Evolutionary conservation across 306 rosid species (phyloP), one percentile per base, ranked within the genome.

Genomic region (Senna siamea): DNA sequence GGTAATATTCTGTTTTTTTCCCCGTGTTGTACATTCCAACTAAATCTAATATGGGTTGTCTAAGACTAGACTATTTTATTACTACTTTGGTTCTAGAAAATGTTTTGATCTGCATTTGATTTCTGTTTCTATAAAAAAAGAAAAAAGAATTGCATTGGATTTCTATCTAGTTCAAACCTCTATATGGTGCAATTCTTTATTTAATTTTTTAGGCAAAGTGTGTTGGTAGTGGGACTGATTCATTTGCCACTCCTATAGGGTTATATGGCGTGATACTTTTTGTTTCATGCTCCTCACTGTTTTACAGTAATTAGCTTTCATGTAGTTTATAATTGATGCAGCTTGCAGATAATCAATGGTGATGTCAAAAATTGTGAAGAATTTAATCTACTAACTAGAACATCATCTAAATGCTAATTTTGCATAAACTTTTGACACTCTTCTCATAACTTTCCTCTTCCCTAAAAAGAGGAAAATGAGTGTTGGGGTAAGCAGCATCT

Each of bases 1-100:
- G 93, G 93, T 89, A 78, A 19, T 13, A 6, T 43, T 22, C 30
- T 17, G 0, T 44, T 44, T 44, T 11, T 44, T 44, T 2, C 2
- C 9, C 14, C 17, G 9, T 44, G 10, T 44, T 44, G 15, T 17
- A 1, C 66, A 60, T 34, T 34, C 44, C 44, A 34, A 60, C 18
- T 34, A 34, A 60, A 60, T n/a, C 47, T 41, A 10, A 8, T 41
- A 5, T 41, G 13, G 47, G 47, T 41, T 41, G 6, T 41, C 13
- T 10, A 41, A 41, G 47, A 8, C 13, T 41, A 7, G 11, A 41
- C 13, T 41, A 10, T 41, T 38, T 38, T 38, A 38, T 38, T 38
- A 38, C 44, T 38, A n/a, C n/a, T n/a, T 26, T 26, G 30, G 30
- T 26, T 26, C 30, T 26, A 26, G 30, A 26, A 26, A 26, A 26